Evolutionary conservation across 2,329 filamentous ascomycete genomes (phyloP), one percentile per base, ranked within the genome.

Genomic region (Cladophialophora chaetospira): DNA sequence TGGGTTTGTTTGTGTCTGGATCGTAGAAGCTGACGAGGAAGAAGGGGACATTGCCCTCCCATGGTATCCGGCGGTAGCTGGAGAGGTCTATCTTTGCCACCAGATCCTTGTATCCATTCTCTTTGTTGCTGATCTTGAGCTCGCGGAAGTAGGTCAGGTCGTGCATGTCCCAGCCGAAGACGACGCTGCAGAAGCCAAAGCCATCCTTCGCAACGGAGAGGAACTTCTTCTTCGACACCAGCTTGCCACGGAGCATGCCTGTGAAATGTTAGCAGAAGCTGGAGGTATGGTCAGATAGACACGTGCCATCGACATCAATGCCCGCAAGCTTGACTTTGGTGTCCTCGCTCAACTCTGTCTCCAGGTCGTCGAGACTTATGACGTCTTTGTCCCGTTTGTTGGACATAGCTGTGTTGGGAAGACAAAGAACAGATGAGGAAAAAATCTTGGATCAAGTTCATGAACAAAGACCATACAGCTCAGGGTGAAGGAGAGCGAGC

Each of bases 131-230:
- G 72, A 96, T 88, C 68, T 83, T 83, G 62, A 96, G 82, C 75
- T 96, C 91, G 66, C 82, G 85, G 71, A 89, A 87, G 73, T 96
- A 97, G 9, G 90, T 95, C 77, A 85, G 81, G 69, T 97, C 92
- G 73, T 97, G 91, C 90, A 96, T 96, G 74, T 97, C 91, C 92
- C 92, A 96, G 71, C 92, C 91, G 68, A 96, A 96, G 63, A 96
- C 85, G 65, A 96, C 91, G 17, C 89, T 94, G 78, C 92, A 96
- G 79, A 96, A 96, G 52, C 91, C 92, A 67, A 96, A 96, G 49
- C 91, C 92, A 42, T 85, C 82, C 38, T 83, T 74, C n/a, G 87
- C 87, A 51, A 96, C 83, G 26, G 88, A 90, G 33, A 96, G 78
- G 73, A 97, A 96, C 77, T 97, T 96, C 71, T 87, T 88, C 80